Conservation (phyloP, 2,329 filamentous ascomycete species). For the Leptographium wingfieldii region DNA sequence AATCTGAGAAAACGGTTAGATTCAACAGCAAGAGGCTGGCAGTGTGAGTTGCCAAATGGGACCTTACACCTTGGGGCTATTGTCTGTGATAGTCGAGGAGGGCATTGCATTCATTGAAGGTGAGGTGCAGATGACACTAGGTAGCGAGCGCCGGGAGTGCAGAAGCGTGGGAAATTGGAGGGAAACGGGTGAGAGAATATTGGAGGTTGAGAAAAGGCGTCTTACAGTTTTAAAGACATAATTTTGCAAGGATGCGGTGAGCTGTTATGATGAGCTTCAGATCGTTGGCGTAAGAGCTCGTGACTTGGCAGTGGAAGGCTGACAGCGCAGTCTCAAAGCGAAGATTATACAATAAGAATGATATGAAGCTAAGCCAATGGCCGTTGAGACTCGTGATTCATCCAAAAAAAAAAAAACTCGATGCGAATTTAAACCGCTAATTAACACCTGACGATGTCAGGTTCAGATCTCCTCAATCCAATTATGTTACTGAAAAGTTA, state of each 20-base stretch:
- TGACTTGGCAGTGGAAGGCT: background rate
- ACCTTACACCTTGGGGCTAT: constrained; percentile 6
- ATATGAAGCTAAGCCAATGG: background rate
- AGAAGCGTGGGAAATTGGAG: background rate
- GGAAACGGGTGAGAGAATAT: background rate
- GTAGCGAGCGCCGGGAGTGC: background rate
- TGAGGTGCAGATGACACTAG: background rate
- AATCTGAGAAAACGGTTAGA: constrained; percentile 35
- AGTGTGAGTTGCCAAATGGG: background rate
- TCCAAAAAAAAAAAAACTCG: background rate
- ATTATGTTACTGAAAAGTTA: background rate
- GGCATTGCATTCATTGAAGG: background rate
- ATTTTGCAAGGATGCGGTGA: background rate
- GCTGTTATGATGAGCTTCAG: background rate
- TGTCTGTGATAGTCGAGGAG: background rate
- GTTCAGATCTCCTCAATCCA: background rate
- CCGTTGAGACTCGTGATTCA: background rate
- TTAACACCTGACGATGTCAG: background rate
- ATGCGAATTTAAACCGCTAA: background rate
- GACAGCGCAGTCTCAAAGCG: background rate
- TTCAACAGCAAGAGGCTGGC: background rate
- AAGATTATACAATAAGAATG: background rate
- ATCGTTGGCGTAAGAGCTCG: background rate
- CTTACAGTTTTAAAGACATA: constrained; percentile 5
- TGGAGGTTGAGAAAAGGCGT: background rate